phyloP scores from a whole-genome alignment of 2,329 filamentous ascomycete genomes.

The Neonectria coccinea region DNA sequence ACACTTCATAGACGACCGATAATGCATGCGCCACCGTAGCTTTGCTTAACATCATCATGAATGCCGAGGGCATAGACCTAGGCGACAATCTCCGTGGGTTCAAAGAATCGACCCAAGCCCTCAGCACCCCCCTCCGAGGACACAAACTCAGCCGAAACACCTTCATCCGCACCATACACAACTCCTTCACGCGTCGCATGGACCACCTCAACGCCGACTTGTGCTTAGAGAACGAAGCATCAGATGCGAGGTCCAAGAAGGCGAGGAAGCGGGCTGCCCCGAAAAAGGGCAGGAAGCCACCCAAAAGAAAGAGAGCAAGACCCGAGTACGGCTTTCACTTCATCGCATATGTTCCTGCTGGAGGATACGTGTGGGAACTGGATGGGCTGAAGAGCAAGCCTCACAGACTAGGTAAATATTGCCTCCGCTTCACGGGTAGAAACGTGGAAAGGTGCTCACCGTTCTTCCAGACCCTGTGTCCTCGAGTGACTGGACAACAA shows the following conservation, averaged over 20 bases:
- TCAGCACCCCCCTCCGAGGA: conserved; percentile 80
- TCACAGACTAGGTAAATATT: conserved; percentile 50
- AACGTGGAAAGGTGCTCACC: conserved; percentile 20
- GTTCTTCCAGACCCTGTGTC: conserved; percentile 30
- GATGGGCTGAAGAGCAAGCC: conserved; percentile 85
- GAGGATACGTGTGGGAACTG: conserved; percentile 85
- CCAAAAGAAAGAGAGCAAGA: conserved; percentile 55
- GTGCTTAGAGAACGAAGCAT: conserved; percentile 68
- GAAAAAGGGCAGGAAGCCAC: conserved; percentile 53
- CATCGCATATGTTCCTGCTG: conserved; percentile 84
- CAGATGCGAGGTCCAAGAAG: conserved; percentile 50
- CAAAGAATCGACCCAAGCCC: conserved; percentile 75
- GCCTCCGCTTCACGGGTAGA: not conserved
- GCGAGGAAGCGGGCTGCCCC: conserved; percentile 48
- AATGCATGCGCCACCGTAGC: conserved; percentile 95
- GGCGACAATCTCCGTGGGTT: conserved; percentile 79
- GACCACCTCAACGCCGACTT: conserved; percentile 82
- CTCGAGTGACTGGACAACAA: conserved; percentile 70
- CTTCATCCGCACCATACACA: conserved; percentile 85
- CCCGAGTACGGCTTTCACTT: conserved; percentile 83
- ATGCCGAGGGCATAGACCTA: conserved; percentile 73
- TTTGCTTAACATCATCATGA: conserved; percentile 93
- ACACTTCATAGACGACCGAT: conserved; percentile 70
- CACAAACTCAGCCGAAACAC: conserved; percentile 78
- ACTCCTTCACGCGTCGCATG: conserved; percentile 84